phyloP scores from a whole-genome alignment of 2,329 filamentous ascomycete species.

The Thelonectria olida region DNA sequence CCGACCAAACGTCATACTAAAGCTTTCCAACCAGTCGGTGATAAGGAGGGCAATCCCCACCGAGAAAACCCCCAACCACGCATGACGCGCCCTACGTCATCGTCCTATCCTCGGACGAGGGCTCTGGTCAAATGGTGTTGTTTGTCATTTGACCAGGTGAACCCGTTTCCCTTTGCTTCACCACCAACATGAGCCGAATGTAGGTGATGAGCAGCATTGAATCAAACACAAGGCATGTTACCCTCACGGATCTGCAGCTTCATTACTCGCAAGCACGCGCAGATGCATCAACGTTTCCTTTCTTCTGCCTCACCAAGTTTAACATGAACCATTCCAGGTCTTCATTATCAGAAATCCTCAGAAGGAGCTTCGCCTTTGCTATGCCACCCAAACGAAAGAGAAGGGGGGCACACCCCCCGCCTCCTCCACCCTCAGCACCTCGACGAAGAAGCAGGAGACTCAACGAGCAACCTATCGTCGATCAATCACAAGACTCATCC shows the following conservation, averaged over 20 bases:
- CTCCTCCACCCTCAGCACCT: constrained; percentile 31
- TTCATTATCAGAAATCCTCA: not conserved
- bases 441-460: constrained; percentile 40
- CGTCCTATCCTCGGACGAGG: constrained; percentile 26
- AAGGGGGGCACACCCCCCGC: constrained; percentile 29
- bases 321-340: not conserved
- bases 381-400: constrained; percentile 55
- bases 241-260: constrained; percentile 2
- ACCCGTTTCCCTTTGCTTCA: not conserved
- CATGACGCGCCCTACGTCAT: constrained; percentile 41
- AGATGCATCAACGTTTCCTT: constrained; percentile 15
- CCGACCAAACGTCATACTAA: constrained; percentile 11
- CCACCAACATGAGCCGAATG: no score
- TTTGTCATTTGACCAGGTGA: no score
- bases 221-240: no score
- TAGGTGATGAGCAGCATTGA: no score
- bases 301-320: constrained; percentile 13
- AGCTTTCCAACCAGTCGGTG: not conserved
- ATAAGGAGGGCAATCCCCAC: no score
- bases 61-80: constrained; percentile 18
- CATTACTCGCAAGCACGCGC: not conserved
- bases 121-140: constrained; percentile 29
- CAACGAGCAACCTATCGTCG: constrained; percentile 19
- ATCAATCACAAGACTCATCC: not conserved
- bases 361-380: constrained; percentile 10